These are phyloP conservation scores for Raddia guianensis DNA, from an alignment of 176 grass and related monocot species.

Conservation along the genomic window DNA sequence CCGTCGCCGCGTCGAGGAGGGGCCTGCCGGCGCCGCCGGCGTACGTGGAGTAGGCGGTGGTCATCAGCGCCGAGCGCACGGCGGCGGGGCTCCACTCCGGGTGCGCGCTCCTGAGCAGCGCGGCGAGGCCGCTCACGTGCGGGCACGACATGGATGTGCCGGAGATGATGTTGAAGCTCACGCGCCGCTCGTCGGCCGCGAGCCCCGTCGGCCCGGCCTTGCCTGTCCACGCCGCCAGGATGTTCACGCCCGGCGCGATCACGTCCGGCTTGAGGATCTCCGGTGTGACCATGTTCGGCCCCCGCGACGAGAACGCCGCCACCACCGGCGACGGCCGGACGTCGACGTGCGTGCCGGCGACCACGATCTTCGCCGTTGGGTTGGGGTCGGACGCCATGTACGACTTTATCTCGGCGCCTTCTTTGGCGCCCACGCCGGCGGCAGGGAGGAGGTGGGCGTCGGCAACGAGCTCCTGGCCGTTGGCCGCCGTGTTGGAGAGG, in stretches of 20 bases:
- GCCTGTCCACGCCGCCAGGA: conserved; percentile 84
- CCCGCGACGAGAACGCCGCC: conserved; percentile 85
- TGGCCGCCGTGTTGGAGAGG: conserved; percentile 77
- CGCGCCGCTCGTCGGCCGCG: conserved; percentile 56
- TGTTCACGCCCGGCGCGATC: conserved; percentile 83
- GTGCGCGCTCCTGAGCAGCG: conserved; percentile 60
- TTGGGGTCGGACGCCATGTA: conserved; percentile 50
- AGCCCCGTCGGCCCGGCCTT: conserved; percentile 72
- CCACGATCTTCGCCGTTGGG: conserved; percentile 61
- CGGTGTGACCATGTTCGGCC: conserved; percentile 72
- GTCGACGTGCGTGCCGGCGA: conserved; percentile 71
- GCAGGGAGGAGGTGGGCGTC: conserved; percentile 84
- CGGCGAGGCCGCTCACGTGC: conserved; percentile 77
- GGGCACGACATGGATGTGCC: conserved; percentile 96
- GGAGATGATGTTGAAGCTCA: conserved; percentile 83
- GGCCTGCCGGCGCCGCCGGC: conserved; percentile 11
- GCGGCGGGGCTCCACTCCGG: conserved; percentile 85
- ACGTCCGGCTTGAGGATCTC: conserved; percentile 85
- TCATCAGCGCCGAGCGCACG: conserved; percentile 85
- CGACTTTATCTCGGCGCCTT: conserved; percentile 56
- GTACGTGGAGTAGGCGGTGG: conserved; percentile 81
- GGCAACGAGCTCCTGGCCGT: conserved; percentile 89
- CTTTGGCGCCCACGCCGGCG: conserved; percentile 58
- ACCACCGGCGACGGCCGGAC: conserved; percentile 67
- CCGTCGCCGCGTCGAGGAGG: conserved; percentile 72